Evolutionary conservation across 164 flowering plant species (phyloP), one percentile per base, ranked within the genome.

Genomic region (Magnolia sinica): DNA sequence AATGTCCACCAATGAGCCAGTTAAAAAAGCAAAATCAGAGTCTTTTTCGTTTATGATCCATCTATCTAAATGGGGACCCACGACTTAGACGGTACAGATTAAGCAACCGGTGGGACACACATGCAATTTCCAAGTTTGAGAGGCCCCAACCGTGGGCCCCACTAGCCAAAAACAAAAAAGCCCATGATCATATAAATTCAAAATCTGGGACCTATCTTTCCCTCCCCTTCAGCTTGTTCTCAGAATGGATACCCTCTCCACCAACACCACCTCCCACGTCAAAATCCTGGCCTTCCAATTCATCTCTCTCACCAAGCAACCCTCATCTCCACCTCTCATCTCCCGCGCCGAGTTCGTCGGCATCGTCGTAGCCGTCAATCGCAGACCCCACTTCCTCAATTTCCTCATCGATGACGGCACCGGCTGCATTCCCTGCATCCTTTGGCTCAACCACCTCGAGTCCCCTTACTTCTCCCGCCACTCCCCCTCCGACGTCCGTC

Each of bases 361-460:
- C 58, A 72, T 79, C 18, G 88, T 95, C 70, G 86, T 87, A 19
- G 80, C 81, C 76, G 80, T 89, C 1, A 93, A 94, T 22, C 83
- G 71, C 49, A 91, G 89, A 66, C 86, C 76, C 77, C 86, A 79
- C 72, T 92, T 89, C 86, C 86, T 94, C 68, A 88, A 87, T 27
- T 91, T 94, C 86, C 24, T 79, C 7, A 27, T 92, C 70, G 98
- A 94, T 81, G 98, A 94, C 65, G 97, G 98, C 68, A 90, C 93
- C 31, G 96, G 90, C n/a, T 86, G 87, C 77, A 71, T 91, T 69
- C 78, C 86, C 37, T 94, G 98, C 81, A 76, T 94, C 67, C 85
- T 94, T 55, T 94, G 97, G 98, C 91, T 92, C 79, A 92, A 92
- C 84, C 97, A 94, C 1, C 81, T 79, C 18, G 72, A 75, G 1